Evolutionary conservation across 345 rosid genomes (phyloP), one percentile per base, ranked within the genome.

Genomic region (Geranium brycei): DNA sequence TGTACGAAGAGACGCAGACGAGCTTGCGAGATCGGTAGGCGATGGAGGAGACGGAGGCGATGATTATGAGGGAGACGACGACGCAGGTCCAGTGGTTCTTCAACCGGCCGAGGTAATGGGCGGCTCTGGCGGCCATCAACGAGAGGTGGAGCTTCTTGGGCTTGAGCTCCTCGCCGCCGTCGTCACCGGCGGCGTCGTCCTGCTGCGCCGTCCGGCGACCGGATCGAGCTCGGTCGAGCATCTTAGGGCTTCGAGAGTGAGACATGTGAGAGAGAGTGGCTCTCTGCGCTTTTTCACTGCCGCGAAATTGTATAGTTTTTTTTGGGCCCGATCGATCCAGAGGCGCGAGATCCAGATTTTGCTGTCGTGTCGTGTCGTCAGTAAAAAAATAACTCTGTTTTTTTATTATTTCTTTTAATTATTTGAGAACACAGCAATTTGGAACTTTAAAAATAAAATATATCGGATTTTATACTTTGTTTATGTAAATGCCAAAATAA

Each of bases 1-100:
- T 91, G 71, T 77, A 82, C 18, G 88, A 76, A 16, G 97, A 80
- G 74, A 82, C 69, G 75, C 96, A 95, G 65, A 88, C 95, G 65
- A 95, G 73, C 75, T 68, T 72, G 59, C 82, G 83, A 60, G 85
- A 78, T 62, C 72, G 77, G 16, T 79, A 82, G 69, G 79, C 60
- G 69, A 80, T 66, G 19, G 74, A 66, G 66, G 67, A 58, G 67
- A 72, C 38, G 35, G 67, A 60, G 70, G 66, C 63, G 70, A 66
- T 17, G 60, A 59, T 19, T 63, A 66, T 14, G 64, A 67, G 60
- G 56, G 38, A 58, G 19, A 81, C 70, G 51, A 84, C 40, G 78
- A 81, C 70, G 66, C 77, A 81, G 30, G 86, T 82, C 71, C 81
- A 82, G 74, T 78, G 70, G 65, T 70, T 75, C 0, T 79, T 77